phyloP scores from a whole-genome alignment of 2,329 filamentous ascomycete species.

The Talaromyces pinophilus region DNA sequence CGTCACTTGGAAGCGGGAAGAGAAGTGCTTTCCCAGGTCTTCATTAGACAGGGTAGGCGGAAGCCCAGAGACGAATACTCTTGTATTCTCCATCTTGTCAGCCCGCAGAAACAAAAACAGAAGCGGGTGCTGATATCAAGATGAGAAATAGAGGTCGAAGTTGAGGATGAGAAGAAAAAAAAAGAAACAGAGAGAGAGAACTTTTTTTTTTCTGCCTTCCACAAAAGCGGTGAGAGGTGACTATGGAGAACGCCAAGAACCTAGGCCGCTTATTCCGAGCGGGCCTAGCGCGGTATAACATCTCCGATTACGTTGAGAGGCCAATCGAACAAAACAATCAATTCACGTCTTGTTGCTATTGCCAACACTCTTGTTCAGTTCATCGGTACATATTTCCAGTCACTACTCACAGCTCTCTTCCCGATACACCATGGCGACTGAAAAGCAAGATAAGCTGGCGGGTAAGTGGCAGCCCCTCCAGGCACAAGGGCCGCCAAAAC shows the following conservation, averaged over 20 bases:
- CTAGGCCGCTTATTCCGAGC: neutral
- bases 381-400: neutral
- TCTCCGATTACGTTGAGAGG: neutral
- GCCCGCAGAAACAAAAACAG: slow-evolving; percentile 20
- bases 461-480: slow-evolving; percentile 51
- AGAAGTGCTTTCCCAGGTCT: slow-evolving; percentile 87
- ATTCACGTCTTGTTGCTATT: neutral
- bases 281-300: neutral
- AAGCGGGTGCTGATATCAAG: neutral
- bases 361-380: neutral
- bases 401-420: neutral
- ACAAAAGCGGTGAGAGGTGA: slow-evolving; percentile 36
- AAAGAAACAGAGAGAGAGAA: slow-evolving; percentile 20
- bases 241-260: neutral
- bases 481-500: slow-evolving; percentile 1
- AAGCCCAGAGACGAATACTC: slow-evolving; percentile 70
- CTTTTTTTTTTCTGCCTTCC: slow-evolving; percentile 30
- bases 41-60: slow-evolving; percentile 82
- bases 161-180: slow-evolving; percentile 19
- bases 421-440: slow-evolving; percentile 46
- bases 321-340: slow-evolving; percentile 10
- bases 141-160: slow-evolving; percentile 25
- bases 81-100: slow-evolving; percentile 69
- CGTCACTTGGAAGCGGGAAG: slow-evolving; percentile 73
- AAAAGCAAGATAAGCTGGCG: slow-evolving; percentile 73